Evolutionary conservation across 108 stramenopile species (phyloP), one percentile per base, ranked within the genome.

Genomic region (Stephanodiscus triporus): DNA sequence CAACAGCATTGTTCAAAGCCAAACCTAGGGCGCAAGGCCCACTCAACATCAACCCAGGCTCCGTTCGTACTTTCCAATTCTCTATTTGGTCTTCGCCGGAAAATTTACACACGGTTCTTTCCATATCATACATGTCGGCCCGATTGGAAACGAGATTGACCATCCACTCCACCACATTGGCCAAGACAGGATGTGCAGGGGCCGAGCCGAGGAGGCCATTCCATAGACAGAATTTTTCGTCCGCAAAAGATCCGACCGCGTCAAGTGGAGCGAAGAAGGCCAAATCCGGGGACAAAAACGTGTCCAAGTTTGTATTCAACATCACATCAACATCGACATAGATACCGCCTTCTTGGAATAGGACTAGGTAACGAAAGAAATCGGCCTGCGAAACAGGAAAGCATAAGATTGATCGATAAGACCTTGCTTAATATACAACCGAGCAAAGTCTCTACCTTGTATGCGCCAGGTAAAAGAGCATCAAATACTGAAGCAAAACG

Each of bases 321-420:
- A 88, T 79, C 48, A 86, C 80, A 58, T 88, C 87, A 19, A 86
- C 66, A 59, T 88, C 85, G 17, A 76, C 87, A 66, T 88, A 88
- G 29, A 88, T 68, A 14, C 87, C 87, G 40, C 87, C 87, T 29
- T 84, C 85, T 64, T 70, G 81, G 49, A 76, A 73, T 9, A 88
- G 82, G 30, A 88, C 76, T 16, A 85, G 71, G 54, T 84, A 86
- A 16, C 87, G 85, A 60, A 88, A 88, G 49, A 88, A 81, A 63
- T 88, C 87, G 24, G 87, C 85, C 64, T 85, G 70, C 32, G 55
- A n/a, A 42, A 36, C 36, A 61, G 40, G 37, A 23, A 23, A 13
- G 20, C 9, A n/a, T 50, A 17, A 34, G 19, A 66, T 22, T 26
- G 30, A 19, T 51, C 19, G 5, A n/a, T 32, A 56, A 56, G 63